Conservation (phyloP, 257 asterid species). For the Craterostigma plantagineum region DNA sequence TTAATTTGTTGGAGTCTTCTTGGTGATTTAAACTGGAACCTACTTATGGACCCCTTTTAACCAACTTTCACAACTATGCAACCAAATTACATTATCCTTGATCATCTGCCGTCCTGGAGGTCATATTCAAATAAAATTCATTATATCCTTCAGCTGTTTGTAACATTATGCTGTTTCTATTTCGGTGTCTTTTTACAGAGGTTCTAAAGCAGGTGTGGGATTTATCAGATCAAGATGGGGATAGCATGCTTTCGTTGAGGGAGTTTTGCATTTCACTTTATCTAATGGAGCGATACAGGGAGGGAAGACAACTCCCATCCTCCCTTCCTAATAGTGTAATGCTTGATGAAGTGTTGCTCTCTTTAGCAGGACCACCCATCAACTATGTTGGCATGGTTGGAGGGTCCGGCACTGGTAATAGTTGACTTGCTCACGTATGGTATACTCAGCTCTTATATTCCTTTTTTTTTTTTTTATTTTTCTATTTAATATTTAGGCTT, state of each 20-base stretch:
- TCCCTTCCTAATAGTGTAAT: slow-evolving; percentile 58
- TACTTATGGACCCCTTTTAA: too few relatives aligned
- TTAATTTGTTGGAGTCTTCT: too few relatives aligned
- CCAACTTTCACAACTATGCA: too few relatives aligned
- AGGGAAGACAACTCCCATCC: slow-evolving; percentile 60
- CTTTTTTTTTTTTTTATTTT: slow-evolving; percentile 7
- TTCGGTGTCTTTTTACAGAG: slow-evolving; percentile 40
- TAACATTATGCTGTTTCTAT: not conserved
- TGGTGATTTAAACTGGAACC: not conserved
- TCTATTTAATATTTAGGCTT: slow-evolving; percentile 27
- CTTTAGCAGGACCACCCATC: slow-evolving; percentile 79
- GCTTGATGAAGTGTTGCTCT: slow-evolving; percentile 68
- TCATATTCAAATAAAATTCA: not conserved
- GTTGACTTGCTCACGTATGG: slow-evolving; percentile 9
- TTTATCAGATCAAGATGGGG: slow-evolving; percentile 86
- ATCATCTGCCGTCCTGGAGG: not conserved
- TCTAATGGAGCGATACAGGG: slow-evolving; percentile 89
- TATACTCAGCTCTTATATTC: slow-evolving; percentile 6
- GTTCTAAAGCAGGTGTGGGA: slow-evolving; percentile 96
- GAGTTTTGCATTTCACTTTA: slow-evolving; percentile 86
- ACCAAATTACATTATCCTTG: not conserved
- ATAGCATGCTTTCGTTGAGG: slow-evolving; percentile 92
- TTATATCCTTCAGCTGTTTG: not conserved
- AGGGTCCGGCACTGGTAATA: slow-evolving; percentile 48
- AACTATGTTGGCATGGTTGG: slow-evolving; percentile 50